Base-by-base conservation (phyloP, 1,284 basidiomycete genomes). In the Apiotrichum brassicae region DNA sequence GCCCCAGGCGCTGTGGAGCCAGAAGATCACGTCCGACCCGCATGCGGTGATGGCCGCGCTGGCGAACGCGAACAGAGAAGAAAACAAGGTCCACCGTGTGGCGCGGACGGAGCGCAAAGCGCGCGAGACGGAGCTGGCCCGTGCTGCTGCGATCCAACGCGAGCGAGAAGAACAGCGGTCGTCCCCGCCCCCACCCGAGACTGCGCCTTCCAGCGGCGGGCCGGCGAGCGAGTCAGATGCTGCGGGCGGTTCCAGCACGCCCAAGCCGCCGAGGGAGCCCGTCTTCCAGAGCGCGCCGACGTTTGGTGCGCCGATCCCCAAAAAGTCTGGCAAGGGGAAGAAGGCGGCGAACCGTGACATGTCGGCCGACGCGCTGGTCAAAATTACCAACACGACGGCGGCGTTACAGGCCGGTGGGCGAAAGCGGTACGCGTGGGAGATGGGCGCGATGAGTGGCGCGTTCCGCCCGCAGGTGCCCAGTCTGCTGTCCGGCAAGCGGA, bases 341-440 rank as follows among this genome's bases (percentile, higher is more conserved):
- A 57, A 54, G 22, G 54, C 40, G 3, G 55, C 42, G 3, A 30
- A 13, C 12, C 43, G 48, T 24, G 59, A 64, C 46, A 47, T 66
- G n/a, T 60, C 59, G 18, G 62, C 65, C 3, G 66, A 66, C 25
- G 63, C 62, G n/a, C 61, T 63, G 35, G 59, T 61, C 34, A 70
- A 68, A 51, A 61, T 66, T 57, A 60, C 64, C 0, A 71, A 71
- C 51, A 48, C 55, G 23, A 64, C 62, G 8, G 68, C 69, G 3
- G 56, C 60, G 48, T 37, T 34, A 20, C n/a, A 11, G 3, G 36
- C 25, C 0, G 48, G 46, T 5, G 48, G 52, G n/a, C 24, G 55
- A 5, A 63, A 60, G 36, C 60, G 62, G 49, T 71, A 71, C 51
- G 56, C 59, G 22, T 71, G 69, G 69, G 58, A 70, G 61, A 60